Evolutionary conservation across 768 basidiomycete species (phyloP).

Genomic region (Suillus americanus): DNA sequence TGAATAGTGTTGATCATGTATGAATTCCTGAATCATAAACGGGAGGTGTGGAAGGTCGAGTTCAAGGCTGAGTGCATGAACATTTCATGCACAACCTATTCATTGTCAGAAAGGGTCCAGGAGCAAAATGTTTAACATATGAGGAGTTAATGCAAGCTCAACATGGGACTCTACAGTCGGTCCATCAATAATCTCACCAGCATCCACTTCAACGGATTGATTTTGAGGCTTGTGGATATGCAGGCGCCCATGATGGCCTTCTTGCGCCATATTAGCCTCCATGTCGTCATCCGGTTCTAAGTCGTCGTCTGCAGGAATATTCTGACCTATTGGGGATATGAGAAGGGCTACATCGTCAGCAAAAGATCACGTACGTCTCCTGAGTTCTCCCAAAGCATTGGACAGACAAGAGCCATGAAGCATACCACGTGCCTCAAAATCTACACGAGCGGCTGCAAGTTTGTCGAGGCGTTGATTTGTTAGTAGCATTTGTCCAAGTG

Average conservation of each 20-base stretch:
- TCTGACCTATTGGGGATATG: too few species aligned
- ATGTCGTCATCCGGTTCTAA: not conserved
- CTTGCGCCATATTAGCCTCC: too few species aligned
- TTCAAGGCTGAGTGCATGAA: not conserved
- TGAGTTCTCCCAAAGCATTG: not conserved
- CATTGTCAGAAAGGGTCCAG: not conserved
- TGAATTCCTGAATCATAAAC: not conserved
- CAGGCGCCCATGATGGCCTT: not conserved
- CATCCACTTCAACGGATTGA: not conserved
- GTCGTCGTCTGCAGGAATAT: not conserved
- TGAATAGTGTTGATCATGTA: slow-evolving; percentile 5
- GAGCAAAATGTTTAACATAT: too few species aligned
- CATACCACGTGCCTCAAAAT: slow-evolving; percentile 12
- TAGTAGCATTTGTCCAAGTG: too few species aligned
- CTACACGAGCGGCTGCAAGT: too few species aligned
- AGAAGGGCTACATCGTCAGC: not conserved
- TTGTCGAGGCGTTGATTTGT: too few species aligned
- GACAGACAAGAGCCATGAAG: slow-evolving; percentile 11
- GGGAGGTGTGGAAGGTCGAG: not conserved
- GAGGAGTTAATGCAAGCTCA: slow-evolving; percentile 10
- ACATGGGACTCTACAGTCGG: slow-evolving; percentile 3
- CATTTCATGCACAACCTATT: not conserved
- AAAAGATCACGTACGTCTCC: not conserved
- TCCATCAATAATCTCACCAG: not conserved
- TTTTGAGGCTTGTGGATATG: not conserved